Evolutionary conservation across 164 flowering plant genomes (phyloP).

Genomic region (Vitis amurensis): DNA sequence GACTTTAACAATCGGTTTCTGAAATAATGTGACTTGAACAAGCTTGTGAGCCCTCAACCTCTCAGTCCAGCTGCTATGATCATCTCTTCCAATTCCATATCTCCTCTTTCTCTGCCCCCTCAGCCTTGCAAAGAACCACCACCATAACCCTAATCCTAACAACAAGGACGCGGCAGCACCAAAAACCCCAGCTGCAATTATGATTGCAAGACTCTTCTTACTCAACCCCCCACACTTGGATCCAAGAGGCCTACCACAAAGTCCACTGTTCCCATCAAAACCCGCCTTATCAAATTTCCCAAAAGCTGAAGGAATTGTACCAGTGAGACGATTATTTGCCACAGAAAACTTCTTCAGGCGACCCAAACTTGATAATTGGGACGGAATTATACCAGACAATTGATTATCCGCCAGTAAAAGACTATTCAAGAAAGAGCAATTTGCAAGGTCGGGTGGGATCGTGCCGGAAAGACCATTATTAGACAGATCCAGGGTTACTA

Average conservation of each 20-base stretch:
- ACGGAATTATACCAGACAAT: constrained; percentile 52
- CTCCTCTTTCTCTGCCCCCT: constrained; percentile 37
- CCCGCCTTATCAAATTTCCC: constrained; percentile 17
- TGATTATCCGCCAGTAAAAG: constrained; percentile 37
- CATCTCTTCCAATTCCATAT: constrained; percentile 34
- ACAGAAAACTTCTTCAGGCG: constrained; percentile 54
- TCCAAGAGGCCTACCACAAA: constrained; percentile 67
- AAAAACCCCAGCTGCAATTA: constrained; percentile 67
- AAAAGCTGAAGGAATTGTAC: constrained; percentile 41
- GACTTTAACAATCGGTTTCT: constrained; percentile 69
- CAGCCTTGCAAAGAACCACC: constrained; percentile 50
- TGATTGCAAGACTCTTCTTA: constrained; percentile 53
- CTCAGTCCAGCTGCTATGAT: constrained; percentile 40
- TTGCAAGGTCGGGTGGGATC: constrained; percentile 47
- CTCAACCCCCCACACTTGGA: constrained; percentile 60
- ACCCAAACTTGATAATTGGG: constrained; percentile 32
- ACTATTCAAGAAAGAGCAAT: constrained; percentile 44
- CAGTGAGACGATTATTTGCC: constrained; percentile 44
- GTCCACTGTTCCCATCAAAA: constrained; percentile 57
- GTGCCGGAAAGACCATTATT: constrained; percentile 37
- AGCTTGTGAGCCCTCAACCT: constrained; percentile 57
- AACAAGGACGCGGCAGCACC: constrained; percentile 60
- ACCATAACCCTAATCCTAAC: constrained; percentile 65
- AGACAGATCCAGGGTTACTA: constrained; percentile 52
- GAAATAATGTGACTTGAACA: constrained; percentile 61